These are phyloP conservation scores for Pichia inconspicua DNA, from an alignment of 1,139 yeast species.

Conservation along the genomic window DNA sequence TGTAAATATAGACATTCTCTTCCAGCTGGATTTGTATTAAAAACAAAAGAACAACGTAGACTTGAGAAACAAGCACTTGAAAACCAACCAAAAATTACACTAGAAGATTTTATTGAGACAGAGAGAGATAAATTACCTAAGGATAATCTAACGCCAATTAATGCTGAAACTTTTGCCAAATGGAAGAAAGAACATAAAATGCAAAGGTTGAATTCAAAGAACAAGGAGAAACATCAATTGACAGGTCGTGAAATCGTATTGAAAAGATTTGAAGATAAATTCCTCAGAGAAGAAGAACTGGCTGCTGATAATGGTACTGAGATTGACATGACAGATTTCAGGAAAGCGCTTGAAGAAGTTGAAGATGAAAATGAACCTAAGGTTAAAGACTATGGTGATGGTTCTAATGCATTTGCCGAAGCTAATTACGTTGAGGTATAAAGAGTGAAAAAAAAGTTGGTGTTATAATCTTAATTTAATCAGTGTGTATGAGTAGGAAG, in stretches of 20 bases:
- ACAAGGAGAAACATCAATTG: slow-evolving; percentile 43
- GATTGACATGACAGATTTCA: slow-evolving; percentile 66
- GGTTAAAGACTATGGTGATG: slow-evolving; percentile 56
- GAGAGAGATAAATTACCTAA: slow-evolving; percentile 84
- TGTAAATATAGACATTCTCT: slow-evolving; percentile 96
- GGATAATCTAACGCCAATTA: slow-evolving; percentile 77
- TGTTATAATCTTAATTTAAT: neutral
- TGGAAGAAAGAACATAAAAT: slow-evolving; percentile 74
- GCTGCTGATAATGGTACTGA: slow-evolving; percentile 53
- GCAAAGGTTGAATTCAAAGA: slow-evolving; percentile 51
- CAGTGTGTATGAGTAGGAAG: slow-evolving; percentile 6
- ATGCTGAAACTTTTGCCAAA: slow-evolving; percentile 67
- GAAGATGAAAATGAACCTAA: slow-evolving; percentile 32
- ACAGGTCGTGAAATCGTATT: slow-evolving; percentile 80
- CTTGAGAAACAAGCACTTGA: slow-evolving; percentile 83
- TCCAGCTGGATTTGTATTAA: slow-evolving; percentile 93
- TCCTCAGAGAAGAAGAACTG: slow-evolving; percentile 34
- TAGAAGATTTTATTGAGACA: slow-evolving; percentile 92
- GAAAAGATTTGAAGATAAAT: slow-evolving; percentile 63
- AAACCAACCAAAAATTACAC: slow-evolving; percentile 78
- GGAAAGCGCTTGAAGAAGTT: slow-evolving; percentile 36
- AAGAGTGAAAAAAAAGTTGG: neutral
- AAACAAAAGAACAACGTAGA: slow-evolving; percentile 92
- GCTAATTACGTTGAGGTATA: slow-evolving; percentile 18
- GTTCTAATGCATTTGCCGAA: slow-evolving; percentile 30